Conservation (phyloP, 2,329 filamentous ascomycete species). For the Aurifilum marmelostoma region DNA sequence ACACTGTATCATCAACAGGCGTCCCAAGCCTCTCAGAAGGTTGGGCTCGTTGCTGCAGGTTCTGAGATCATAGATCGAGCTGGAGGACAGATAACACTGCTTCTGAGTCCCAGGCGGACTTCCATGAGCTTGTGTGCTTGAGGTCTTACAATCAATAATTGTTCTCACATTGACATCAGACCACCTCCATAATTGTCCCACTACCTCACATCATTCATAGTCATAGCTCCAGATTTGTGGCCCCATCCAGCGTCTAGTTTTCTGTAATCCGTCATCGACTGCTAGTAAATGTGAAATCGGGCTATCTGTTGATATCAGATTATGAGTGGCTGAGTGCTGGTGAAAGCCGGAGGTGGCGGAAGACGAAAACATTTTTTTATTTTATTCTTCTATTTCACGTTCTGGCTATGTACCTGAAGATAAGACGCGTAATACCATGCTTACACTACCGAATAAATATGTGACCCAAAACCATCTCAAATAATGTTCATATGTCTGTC, state of each 20-base stretch:
- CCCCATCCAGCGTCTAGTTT: no score
- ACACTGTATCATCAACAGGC: constrained; percentile 16
- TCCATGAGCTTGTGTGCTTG: background rate
- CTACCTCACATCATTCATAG: no score
- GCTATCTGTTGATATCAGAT: background rate
- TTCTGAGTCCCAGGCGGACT: background rate
- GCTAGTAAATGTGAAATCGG: background rate
- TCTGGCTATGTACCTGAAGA: background rate
- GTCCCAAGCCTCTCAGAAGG: constrained; percentile 3
- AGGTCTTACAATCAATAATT: background rate
- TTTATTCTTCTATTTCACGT: no score
- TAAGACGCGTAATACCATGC: background rate
- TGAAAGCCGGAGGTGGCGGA: no score
- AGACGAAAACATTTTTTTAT: background rate
- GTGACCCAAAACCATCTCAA: background rate
- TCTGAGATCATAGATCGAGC: background rate
- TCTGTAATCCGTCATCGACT: background rate
- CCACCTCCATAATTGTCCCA: no score
- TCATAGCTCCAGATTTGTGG: no score
- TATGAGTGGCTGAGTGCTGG: background rate
- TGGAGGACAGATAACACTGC: background rate
- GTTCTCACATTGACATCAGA: background rate
- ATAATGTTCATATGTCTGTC: background rate
- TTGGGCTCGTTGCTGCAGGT: background rate
- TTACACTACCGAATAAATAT: background rate